phyloP scores from a whole-genome alignment of 2,329 filamentous ascomycete genomes.

The Akanthomyces lecanii region DNA sequence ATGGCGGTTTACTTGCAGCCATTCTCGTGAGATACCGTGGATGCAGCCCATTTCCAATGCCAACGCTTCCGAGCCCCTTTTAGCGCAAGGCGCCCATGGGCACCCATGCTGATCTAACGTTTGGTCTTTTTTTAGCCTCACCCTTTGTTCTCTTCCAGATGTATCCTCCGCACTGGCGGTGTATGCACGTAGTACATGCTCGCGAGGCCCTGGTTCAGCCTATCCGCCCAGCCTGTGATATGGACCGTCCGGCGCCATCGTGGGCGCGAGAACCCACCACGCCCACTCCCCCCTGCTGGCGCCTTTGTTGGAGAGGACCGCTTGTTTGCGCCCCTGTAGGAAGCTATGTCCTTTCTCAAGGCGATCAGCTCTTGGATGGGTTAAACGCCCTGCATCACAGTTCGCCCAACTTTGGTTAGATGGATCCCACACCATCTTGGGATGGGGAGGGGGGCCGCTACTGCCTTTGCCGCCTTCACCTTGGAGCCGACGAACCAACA shows the following conservation, averaged over 20 bases:
- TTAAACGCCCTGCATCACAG: background rate
- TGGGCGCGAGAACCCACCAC: background rate
- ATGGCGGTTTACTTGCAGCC: background rate
- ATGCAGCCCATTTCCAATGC: background rate
- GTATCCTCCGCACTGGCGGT: background rate
- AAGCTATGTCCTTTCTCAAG: background rate
- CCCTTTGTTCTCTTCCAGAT: background rate
- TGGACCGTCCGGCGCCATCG: background rate
- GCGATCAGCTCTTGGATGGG: background rate
- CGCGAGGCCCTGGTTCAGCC: background rate
- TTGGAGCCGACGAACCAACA: conserved; percentile 7
- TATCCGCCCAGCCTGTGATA: conserved; percentile 7
- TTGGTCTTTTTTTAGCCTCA: conserved; percentile 10
- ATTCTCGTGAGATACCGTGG: background rate
- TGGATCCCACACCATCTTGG: conserved; percentile 4
- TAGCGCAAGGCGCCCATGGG: conserved; percentile 7
- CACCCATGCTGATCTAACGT: background rate
- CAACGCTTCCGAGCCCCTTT: background rate
- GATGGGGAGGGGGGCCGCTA: background rate
- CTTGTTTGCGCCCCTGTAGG: background rate
- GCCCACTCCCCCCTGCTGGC: background rate
- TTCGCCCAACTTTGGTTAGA: conserved; percentile 10
- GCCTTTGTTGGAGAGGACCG: background rate
- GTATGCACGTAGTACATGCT: background rate
- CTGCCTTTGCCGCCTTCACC: conserved; percentile 9